Conservation (phyloP, 2,329 filamentous ascomycete species). For the Hymenoscyphus scutula region DNA sequence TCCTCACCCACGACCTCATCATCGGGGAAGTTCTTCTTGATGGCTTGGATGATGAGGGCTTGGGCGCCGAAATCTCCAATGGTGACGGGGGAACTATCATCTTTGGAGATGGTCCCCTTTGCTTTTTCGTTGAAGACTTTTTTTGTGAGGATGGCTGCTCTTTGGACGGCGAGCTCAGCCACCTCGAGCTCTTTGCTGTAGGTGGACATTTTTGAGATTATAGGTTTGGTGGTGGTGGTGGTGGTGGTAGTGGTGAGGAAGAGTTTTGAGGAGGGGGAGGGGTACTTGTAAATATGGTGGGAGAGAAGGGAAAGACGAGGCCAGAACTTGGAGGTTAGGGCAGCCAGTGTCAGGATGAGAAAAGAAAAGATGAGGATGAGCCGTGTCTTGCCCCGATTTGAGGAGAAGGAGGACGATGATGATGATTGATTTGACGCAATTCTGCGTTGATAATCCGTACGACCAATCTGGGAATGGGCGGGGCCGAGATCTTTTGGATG, state of each 20-base stretch:
- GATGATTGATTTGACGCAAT: background rate
- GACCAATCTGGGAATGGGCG: constrained; percentile 6
- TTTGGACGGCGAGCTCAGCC: constrained; percentile 84
- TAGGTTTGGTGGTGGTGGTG: constrained; percentile 22
- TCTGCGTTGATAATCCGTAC: constrained; percentile 11
- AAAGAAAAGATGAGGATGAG: constrained; percentile 28
- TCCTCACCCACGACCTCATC: constrained; percentile 96
- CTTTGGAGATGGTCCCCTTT: constrained; percentile 91
- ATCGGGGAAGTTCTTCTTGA: constrained; percentile 83
- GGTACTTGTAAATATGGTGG: constrained; percentile 26
- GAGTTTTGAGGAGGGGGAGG: constrained; percentile 28
- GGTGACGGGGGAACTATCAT: constrained; percentile 94
- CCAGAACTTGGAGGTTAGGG: constrained; percentile 30
- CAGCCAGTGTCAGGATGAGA: constrained; percentile 33
- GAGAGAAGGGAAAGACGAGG: constrained; percentile 33
- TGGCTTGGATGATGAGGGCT: constrained; percentile 88
- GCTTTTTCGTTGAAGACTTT: constrained; percentile 82
- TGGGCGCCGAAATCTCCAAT: constrained; percentile 98
- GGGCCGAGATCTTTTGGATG: constrained; percentile 15
- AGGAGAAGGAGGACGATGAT: too few species aligned
- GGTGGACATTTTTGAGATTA: constrained; percentile 36
- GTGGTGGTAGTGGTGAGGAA: constrained; percentile 17
- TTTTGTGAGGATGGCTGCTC: constrained; percentile 73
- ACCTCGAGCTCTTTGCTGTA: constrained; percentile 79
- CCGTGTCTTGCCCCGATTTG: constrained; percentile 10